Base-by-base conservation (phyloP, 2,329 filamentous ascomycete genomes). In the Nakataea oryzae region DNA sequence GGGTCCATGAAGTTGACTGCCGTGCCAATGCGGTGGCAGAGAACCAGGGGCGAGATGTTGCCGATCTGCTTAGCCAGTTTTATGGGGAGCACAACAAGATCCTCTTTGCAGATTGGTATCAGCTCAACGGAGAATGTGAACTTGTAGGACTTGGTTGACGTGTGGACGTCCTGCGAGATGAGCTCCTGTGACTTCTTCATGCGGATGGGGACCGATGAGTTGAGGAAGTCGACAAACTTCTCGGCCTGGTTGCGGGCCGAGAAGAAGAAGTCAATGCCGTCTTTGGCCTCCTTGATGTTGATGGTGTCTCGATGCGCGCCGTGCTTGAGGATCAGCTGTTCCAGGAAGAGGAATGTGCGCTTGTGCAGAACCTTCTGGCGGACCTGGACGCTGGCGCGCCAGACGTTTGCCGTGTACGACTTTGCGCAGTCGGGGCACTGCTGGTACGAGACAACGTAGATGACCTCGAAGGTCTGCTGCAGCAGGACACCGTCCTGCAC, bases 311-410 rank as follows among this genome's bases (percentile, higher is more conserved):
- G 85, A 74, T 96, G 93, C 4, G 93, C 95, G 62, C 85, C 85
- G 74, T 97, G 92, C 80, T 97, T 97, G 69, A 99, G 81, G 69
- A 99, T 96, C 62, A 97, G 82, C 79, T 99, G 93, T 76, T 97
- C 93, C 50, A 97, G 86, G 73, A 79, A 83, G 58, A 84, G 68
- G 65, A 84, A 83, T 2, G 81, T 83, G 9, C 67, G 81, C 80
- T 97, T 99, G 78, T 99, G 95, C 6, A 90, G 86, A 54, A 99
- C 95, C 78, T 97, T 97, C 74, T 99, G 95, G 65, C 95, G 87
- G 62, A 99, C 91, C 78, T 99, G 96, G 9, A 97, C 93, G 64
- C 86, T 87, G 0, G 95, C 93, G 68, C 91, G 82, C 93, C 93
- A 99, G 61, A 93, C 93, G 77, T 97, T 96, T 72, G 91, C 91